phyloP scores from a whole-genome alignment of 352 stramenopile species.

The Phytophthora multivora region DNA sequence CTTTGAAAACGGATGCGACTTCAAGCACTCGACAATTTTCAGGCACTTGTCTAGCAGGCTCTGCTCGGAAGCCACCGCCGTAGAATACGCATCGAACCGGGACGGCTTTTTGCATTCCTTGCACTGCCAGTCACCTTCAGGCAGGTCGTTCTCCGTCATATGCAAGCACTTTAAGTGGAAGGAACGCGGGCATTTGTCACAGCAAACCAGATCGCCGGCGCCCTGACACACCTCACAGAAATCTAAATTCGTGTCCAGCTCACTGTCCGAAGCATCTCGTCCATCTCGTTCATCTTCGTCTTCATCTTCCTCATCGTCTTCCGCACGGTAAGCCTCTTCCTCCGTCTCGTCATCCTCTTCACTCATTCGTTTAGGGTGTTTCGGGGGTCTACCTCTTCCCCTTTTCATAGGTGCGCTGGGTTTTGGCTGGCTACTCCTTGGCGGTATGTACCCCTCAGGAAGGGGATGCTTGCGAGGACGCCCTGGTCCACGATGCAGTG shows the following conservation, averaged over 20 bases:
- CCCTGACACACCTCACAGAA: constrained; percentile 86
- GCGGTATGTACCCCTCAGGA: background rate
- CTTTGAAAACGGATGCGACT: constrained; percentile 80
- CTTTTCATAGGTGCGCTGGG: constrained; percentile 17
- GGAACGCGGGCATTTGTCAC: constrained; percentile 90
- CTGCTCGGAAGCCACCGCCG: constrained; percentile 50
- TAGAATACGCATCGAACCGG: constrained; percentile 60
- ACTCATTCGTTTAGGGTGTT: constrained; percentile 20
- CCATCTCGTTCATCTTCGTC: constrained; percentile 24
- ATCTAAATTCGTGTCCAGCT: constrained; percentile 83
- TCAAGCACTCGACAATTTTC: constrained; percentile 72
- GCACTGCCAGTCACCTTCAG: constrained; percentile 85
- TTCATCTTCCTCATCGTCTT: constrained; percentile 21
- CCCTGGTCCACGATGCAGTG: constrained; percentile 22
- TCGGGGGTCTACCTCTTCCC: constrained; percentile 19
- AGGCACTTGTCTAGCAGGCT: constrained; percentile 67
- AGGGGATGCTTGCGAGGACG: constrained; percentile 10
- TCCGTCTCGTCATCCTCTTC: constrained; percentile 27
- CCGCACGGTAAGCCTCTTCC: constrained; percentile 20
- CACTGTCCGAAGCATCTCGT: constrained; percentile 49
- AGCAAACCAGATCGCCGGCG: constrained; percentile 89
- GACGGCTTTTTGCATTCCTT: constrained; percentile 75
- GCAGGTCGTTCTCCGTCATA: constrained; percentile 73
- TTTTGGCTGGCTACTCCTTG: constrained; percentile 20
- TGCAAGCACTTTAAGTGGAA: constrained; percentile 91